Conservation (phyloP, 139 green algal genomes). For the Volvox reticuliferus region DNA sequence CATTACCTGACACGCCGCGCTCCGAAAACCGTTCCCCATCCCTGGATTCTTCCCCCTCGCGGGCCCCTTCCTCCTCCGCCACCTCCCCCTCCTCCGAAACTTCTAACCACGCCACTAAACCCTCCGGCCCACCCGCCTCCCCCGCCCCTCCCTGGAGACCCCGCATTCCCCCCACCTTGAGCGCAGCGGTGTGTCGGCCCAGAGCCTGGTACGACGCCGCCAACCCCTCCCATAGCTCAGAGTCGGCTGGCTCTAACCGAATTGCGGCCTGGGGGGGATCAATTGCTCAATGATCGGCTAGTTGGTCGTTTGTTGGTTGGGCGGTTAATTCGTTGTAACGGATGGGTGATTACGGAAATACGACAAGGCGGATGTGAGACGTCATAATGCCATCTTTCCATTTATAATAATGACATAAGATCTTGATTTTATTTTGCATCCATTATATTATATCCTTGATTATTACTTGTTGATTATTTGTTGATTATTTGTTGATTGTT, state of each 20-base stretch:
- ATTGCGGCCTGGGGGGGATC: slow-evolving; percentile 58
- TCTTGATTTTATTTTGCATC: no score
- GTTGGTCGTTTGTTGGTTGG: no score
- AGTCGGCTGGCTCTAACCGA: slow-evolving; percentile 47
- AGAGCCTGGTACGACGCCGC: slow-evolving; percentile 70
- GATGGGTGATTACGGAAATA: no score
- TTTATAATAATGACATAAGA: no score
- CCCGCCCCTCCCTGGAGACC: neutral
- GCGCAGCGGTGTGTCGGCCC: slow-evolving; percentile 63
- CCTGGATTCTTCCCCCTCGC: neutral
- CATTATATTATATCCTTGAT: no score
- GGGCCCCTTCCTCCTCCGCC: neutral
- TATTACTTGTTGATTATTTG: no score
- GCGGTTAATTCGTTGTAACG: no score
- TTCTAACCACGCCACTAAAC: neutral
- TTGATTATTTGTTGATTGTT: no score
- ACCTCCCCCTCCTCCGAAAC: neutral
- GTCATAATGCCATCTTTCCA: no score
- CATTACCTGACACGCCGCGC: neutral
- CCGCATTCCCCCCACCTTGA: slow-evolving; percentile 61
- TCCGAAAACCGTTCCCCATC: neutral
- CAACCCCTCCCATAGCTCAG: slow-evolving; percentile 80
- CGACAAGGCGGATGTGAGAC: no score
- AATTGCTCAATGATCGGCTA: no score
- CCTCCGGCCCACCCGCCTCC: neutral